phyloP scores from a whole-genome alignment of 75 land plant genomes.

The Selaginella tamariscina region DNA sequence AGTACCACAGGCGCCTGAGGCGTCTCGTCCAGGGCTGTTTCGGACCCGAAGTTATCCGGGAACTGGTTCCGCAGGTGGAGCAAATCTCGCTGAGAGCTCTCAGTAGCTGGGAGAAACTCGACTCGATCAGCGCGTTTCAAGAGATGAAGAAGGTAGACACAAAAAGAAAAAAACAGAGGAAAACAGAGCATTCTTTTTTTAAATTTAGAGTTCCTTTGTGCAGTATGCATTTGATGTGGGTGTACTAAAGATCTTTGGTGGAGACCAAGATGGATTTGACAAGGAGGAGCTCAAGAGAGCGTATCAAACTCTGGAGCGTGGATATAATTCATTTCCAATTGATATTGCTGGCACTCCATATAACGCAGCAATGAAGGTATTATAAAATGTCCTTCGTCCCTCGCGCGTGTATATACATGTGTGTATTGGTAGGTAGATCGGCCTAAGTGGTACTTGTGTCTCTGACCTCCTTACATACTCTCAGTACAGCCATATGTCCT shows the following conservation, averaged over 20 bases:
- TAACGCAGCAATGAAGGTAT: slow-evolving; percentile 68
- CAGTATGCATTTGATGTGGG: slow-evolving; percentile 79
- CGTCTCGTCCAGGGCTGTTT: slow-evolving; percentile 58
- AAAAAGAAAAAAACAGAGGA: not conserved
- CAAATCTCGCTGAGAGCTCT: slow-evolving; percentile 38
- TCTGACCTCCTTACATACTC: too few species aligned
- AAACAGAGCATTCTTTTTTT: not conserved
- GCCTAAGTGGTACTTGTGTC: too few species aligned
- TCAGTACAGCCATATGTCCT: too few species aligned
- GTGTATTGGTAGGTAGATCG: too few species aligned
- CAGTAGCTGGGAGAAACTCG: slow-evolving; percentile 28
- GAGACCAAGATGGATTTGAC: slow-evolving; percentile 33
- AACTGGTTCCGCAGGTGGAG: slow-evolving; percentile 39
- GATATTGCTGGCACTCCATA: slow-evolving; percentile 70
- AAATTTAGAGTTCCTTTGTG: slow-evolving; percentile 19
- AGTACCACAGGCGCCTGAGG: slow-evolving; percentile 53
- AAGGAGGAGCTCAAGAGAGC: slow-evolving; percentile 55
- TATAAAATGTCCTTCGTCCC: too few species aligned
- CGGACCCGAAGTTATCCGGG: slow-evolving; percentile 50
- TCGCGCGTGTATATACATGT: too few species aligned
- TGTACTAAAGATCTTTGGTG: slow-evolving; percentile 54
- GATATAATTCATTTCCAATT: slow-evolving; percentile 83
- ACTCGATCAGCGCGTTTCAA: slow-evolving; percentile 52
- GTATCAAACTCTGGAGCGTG: slow-evolving; percentile 65
- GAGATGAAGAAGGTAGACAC: slow-evolving; percentile 68